Evolutionary conservation across 2,329 filamentous ascomycete genomes (phyloP).

Genomic region (Stagonosporopsis tanaceti): DNA sequence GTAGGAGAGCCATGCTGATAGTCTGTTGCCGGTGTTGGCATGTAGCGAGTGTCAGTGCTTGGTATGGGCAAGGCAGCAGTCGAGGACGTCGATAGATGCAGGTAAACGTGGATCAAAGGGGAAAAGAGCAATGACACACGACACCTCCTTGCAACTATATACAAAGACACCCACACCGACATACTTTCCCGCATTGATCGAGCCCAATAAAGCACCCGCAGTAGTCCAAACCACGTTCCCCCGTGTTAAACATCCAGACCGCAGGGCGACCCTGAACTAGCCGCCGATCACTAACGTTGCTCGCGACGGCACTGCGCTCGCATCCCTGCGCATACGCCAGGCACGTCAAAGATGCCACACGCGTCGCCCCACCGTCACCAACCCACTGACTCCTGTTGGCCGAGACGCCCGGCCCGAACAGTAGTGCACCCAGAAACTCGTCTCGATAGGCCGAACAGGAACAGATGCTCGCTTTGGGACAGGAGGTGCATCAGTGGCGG

Average conservation of each 20-base stretch:
- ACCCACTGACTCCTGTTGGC: constrained; percentile 16
- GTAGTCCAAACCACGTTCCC: constrained; percentile 24
- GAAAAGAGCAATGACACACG: constrained; percentile 7
- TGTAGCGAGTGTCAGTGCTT: constrained; percentile 2
- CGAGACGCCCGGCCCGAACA: constrained; percentile 2
- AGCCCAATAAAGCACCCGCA: constrained; percentile 23
- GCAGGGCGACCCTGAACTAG: constrained; percentile 22
- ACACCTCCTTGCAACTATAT: constrained; percentile 20
- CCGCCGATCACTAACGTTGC: constrained; percentile 20
- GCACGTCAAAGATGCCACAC: constrained; percentile 18
- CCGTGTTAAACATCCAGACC: constrained; percentile 20
- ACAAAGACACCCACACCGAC: constrained; percentile 17
- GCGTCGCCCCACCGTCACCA: constrained; percentile 11
- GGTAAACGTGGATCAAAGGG: constrained; percentile 3
- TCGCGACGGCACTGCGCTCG: constrained; percentile 9
- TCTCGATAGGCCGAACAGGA: constrained; percentile 1
- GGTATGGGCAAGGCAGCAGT: constrained; percentile 1
- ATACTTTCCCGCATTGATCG: constrained; percentile 18
- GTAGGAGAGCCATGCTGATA: constrained; percentile 40
- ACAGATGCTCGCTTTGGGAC: constrained; percentile 16
- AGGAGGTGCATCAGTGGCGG: constrained; percentile 11
- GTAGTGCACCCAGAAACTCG: constrained; percentile 3
- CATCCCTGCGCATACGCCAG: constrained; percentile 10
- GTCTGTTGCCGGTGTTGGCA: constrained; percentile 10
- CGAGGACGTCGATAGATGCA: background rate